Conservation (phyloP, 352 stramenopile species). For the Phytophthora agathidicida region DNA sequence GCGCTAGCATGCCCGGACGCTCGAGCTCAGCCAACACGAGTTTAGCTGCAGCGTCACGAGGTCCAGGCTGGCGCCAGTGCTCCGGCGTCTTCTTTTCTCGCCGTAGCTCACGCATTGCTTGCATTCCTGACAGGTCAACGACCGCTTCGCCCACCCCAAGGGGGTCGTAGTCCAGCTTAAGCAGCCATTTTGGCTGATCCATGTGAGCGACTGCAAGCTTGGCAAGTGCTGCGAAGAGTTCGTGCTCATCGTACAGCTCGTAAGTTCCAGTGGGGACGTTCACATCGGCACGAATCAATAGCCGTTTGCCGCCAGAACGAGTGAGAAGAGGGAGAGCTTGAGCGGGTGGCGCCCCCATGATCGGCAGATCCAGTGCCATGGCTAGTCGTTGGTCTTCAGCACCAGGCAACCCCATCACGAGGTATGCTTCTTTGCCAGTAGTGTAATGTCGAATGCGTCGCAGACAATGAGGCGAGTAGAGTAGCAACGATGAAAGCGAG, state of each 20-base stretch:
- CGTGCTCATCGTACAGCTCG: constrained; percentile 90
- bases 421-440: constrained; percentile 67
- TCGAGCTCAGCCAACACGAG: constrained; percentile 66
- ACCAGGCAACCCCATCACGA: constrained; percentile 78
- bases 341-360: constrained; percentile 70
- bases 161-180: constrained; percentile 86
- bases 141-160: constrained; percentile 63
- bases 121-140: constrained; percentile 71
- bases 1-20: constrained; percentile 38
- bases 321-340: constrained; percentile 63
- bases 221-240: constrained; percentile 80
- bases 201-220: constrained; percentile 89
- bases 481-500: constrained; percentile 76
- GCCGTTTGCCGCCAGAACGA: constrained; percentile 77
- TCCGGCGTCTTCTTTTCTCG: constrained; percentile 64
- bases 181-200: constrained; percentile 75
- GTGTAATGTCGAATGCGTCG: constrained; percentile 66
- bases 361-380: constrained; percentile 72
- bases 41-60: constrained; percentile 62
- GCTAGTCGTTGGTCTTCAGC: constrained; percentile 84
- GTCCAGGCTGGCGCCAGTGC: constrained; percentile 75
- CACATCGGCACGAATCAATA: constrained; percentile 87
- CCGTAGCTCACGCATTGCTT: constrained; percentile 63
- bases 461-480: constrained; percentile 88
- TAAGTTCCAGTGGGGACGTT: constrained; percentile 88